Percentiles rank a stretch among this genome's conserved stretches.
Evolutionary conservation across 768 basidiomycete genomes (phyloP).

Genomic region (Boletus rubropictus): DNA sequence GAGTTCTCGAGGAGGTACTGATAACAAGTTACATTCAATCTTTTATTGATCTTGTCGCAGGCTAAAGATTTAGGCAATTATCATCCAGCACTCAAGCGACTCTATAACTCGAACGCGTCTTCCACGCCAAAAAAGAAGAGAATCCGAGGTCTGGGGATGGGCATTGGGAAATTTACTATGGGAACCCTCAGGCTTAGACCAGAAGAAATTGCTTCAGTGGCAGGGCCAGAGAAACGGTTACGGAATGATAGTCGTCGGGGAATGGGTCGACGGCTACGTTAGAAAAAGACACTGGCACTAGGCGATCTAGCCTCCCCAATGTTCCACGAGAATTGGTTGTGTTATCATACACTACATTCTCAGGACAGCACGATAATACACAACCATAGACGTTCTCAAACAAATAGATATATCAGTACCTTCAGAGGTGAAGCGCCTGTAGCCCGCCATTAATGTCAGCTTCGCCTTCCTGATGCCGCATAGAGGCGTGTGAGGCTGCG

Average conservation of each 20-base stretch:
- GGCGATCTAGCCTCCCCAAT: background rate
- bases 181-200: constrained; percentile 62
- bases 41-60: constrained; percentile 34
- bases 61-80: constrained; percentile 84
- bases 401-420: constrained; percentile 3
- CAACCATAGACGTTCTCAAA: constrained; percentile 1
- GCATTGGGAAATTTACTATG: constrained; percentile 68
- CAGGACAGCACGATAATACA: constrained; percentile 5
- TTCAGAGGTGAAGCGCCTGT: constrained; percentile 22
- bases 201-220: constrained; percentile 48
- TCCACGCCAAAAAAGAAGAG: constrained; percentile 39
- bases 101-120: constrained; percentile 43
- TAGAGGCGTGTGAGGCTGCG: constrained; percentile 12
- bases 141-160: constrained; percentile 66
- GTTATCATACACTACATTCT: constrained; percentile 5
- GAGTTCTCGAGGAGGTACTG: constrained; percentile 63
- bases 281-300: background rate
- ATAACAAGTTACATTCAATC: background rate
- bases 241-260: background rate
- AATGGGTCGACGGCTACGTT: constrained; percentile 6
- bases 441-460: constrained; percentile 21
- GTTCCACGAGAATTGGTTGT: background rate
- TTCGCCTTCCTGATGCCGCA: constrained; percentile 17
- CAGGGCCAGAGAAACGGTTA: constrained; percentile 17
- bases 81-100: constrained; percentile 68